phyloP scores from a whole-genome alignment of 2,329 filamentous ascomycete genomes.

The Aspergillus vadensis region DNA sequence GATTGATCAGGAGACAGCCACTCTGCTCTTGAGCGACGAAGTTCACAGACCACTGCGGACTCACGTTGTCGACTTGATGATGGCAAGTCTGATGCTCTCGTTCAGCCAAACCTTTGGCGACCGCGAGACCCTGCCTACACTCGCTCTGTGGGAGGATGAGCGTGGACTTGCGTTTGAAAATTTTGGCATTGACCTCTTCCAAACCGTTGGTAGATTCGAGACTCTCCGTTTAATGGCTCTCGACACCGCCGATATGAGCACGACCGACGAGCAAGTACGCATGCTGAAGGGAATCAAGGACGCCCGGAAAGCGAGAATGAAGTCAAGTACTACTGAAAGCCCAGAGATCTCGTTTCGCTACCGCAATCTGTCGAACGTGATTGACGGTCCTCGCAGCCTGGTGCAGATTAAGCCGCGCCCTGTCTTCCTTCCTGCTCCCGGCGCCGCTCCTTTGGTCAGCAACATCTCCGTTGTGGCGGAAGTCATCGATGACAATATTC shows the following conservation, averaged over 20 bases:
- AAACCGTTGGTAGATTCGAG: not conserved
- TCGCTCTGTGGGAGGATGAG: not conserved
- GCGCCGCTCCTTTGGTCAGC: not conserved
- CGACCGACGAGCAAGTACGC: not conserved
- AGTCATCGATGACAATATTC: not conserved
- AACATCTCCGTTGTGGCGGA: not conserved
- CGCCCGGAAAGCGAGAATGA: not conserved
- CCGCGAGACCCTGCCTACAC: not conserved
- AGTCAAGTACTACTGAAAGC: not conserved
- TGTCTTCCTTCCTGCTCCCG: not conserved
- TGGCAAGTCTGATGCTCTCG: not conserved
- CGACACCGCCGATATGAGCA: not conserved
- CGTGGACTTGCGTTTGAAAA: not conserved
- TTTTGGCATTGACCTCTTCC: not conserved
- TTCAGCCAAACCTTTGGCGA: not conserved
- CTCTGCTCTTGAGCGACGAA: not conserved
- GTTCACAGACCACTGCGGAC: not conserved
- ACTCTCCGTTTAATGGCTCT: not conserved
- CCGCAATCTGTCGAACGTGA: not conserved
- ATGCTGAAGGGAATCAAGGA: not conserved
- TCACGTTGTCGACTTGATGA: not conserved
- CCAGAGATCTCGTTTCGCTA: not conserved
- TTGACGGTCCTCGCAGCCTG: not conserved
- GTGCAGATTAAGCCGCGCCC: not conserved
- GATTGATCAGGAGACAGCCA: not conserved